Base-by-base conservation (phyloP, 805 yeast genomes). In the Isabelozyma rhagii region DNA sequence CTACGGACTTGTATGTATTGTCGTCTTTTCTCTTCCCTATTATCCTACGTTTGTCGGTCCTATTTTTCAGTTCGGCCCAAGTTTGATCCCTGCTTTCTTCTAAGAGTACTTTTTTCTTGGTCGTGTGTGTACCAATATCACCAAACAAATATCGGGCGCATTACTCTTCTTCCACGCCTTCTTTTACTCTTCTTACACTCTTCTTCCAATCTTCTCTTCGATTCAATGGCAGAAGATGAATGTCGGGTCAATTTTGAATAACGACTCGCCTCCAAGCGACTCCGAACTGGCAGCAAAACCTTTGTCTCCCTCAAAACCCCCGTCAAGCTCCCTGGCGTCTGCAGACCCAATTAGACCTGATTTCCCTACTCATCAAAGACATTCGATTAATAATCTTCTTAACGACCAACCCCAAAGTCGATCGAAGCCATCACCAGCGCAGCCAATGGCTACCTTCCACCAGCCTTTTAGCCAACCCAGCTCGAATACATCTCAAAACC, bases 161-260 rank as follows among this genome's bases (percentile, higher is more conserved):
- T 21, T 21, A 21, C 25, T 21, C 25, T 21, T 21, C 2, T 21
- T 21, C 25, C 25, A 2, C 25, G 17, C 2, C 25, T 21, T 21
- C 25, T 21, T 21, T 3, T 21, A 21, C 4, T 21, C 25, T 21
- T 21, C 25, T 21, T n/a, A n/a, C 25, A 21, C 25, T 21, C 25
- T 21, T 21, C 25, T 21, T 21, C 25, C 6, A 21, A 4, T 21
- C 3, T 21, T 21, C 25, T 21, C 25, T 21, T 21, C 25, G 25
- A 21, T 21, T 21, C 25, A 21, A 21, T 21, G 25, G 25, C 25
- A 21, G 4, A 21, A 21, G 31, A 70, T 70, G 75, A 70, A 69
- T 58, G 74, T 69, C 39, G 74, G 75, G 14, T 68, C 75, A 9
- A 68, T 69, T 36, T 56, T 70, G 27, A 70, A 68, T 53, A 62